Evolutionary conservation across 1,284 basidiomycete species (phyloP), one percentile per base, ranked within the genome.

Genomic region (Termitomyces sp.): DNA sequence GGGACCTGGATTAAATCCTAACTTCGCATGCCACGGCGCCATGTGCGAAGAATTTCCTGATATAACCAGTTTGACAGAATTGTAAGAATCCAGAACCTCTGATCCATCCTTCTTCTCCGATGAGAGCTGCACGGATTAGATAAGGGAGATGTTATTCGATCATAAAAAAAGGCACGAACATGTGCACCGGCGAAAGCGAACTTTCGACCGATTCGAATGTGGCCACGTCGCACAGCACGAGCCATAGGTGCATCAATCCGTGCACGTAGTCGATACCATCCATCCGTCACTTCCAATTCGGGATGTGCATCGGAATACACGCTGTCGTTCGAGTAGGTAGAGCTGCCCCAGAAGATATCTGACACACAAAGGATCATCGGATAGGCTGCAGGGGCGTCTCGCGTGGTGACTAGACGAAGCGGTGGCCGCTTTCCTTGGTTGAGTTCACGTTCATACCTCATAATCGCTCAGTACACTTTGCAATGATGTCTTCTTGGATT

Each of bases 211-310:
- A 90, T 73, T 26, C 75, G 73, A 45, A 99, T 79, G 43, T 79
- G 76, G 0, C 88, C 85, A 19, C 78, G 80, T 38, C 73, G 71
- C 5, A 90, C 74, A 0, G 93, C 96, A 24, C 86, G 78, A 1
- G 77, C 76, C 8, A 99, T 73, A 1, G 88, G 80, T 12, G 76
- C 73, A 68, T 98, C 95, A 5, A 93, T 74, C 39, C 78, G 76
- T 0, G 92, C 89, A 10, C 86, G 81, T 12, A 99, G 78, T 33
- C 84, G 76, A 65, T 99, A 99, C 97, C 96, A 99, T 8, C 96
- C 96, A 66, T 99, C 97, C 0, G 93, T 94, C 12, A 99, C 74
- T 68, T 97, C 94, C 5, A 95, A 71, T 57, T 85, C 78, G 21
- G 83, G 78, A 59, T 75, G 65, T 24, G 74, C 65, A 30, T 71